Evolutionary conservation across 1,284 basidiomycete species (phyloP), one percentile per base, ranked within the genome.

Genomic region (Tilletia caries): DNA sequence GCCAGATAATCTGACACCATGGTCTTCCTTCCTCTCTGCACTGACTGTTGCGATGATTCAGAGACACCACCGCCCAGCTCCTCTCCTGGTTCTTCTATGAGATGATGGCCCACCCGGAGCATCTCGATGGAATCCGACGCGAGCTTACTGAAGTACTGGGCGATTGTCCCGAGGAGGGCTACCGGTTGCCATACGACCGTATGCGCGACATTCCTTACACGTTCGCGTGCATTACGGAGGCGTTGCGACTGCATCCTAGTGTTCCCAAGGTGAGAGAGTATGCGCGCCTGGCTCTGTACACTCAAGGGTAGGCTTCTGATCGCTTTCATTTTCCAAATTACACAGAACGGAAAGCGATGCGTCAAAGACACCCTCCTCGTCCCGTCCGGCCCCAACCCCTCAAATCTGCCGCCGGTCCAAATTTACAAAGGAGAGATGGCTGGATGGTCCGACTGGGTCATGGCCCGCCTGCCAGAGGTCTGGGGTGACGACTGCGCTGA

Each of bases 361-460:
- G 66, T 75, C 66, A 73, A 72, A 64, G 77, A 80, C 70, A 76
- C 76, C 34, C 69, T 80, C 23, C 66, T 80, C 52, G 60, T 70
- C 5, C 79, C 76, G 3, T 72, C 76, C 32, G 75, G 73, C 2
- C 74, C 72, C 6, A 76, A 68, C 20, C 73, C 74, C 1, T 64
- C 69, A 25, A 73, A 73, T 15, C 70, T 80, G 29, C 78, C 77
- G n/a, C 71, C 77, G 34, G 65, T 80, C 66, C 71, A 71, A 50
- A 65, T 80, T 23, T 73, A 76, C 20, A 72, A 70, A 8, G 73
- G 73, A 23, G 77, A 80, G 66, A 15, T 64, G 62, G 34, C 78
- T 12, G 70, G 68, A 43, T 80, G 77, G 77, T 76, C 73, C 37
- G 79, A 80, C 67, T 80, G 78, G 78, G 76, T 74, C 25, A 79